A percentile compares a stretch with the other conserved stretches of the same genome.
Conservation (phyloP, 2,329 filamentous ascomycete genomes). For the Stachybotrys echinatus region DNA sequence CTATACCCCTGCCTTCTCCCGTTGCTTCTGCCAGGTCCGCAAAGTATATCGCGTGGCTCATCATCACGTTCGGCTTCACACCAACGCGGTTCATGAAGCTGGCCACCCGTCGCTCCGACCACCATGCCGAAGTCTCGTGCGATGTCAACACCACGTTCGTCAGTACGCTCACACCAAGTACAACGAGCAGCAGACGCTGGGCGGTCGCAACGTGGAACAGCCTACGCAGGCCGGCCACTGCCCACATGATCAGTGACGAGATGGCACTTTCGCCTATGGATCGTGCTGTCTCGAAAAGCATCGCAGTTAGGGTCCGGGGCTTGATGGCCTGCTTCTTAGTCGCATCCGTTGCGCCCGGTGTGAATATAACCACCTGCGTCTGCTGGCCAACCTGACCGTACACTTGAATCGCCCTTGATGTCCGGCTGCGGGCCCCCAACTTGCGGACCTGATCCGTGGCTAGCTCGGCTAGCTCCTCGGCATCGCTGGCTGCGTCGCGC, state of each 20-base stretch:
- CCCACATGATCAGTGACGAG: slow-evolving; percentile 72
- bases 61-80: slow-evolving; percentile 69
- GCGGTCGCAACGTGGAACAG: slow-evolving; percentile 65
- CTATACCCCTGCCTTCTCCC: slow-evolving; percentile 24
- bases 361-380: slow-evolving; percentile 57
- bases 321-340: slow-evolving; percentile 55
- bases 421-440: slow-evolving; percentile 67
- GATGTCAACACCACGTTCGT: slow-evolving; percentile 73
- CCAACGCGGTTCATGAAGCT: slow-evolving; percentile 80
- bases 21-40: slow-evolving; percentile 68
- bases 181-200: slow-evolving; percentile 65
- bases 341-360: slow-evolving; percentile 40
- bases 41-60: slow-evolving; percentile 83
- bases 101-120: slow-evolving; percentile 73
- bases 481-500: slow-evolving; percentile 67
- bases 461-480: slow-evolving; percentile 68
- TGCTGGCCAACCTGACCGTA: slow-evolving; percentile 72
- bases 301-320: slow-evolving; percentile 57
- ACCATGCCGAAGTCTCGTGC: slow-evolving; percentile 72
- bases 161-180: slow-evolving; percentile 64
- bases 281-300: slow-evolving; percentile 67
- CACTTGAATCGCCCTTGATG: slow-evolving; percentile 72
- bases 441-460: slow-evolving; percentile 73
- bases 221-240: slow-evolving; percentile 60
- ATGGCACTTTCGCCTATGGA: slow-evolving; percentile 71